These are phyloP conservation scores for Gossypium davidsonii DNA, from an alignment of 441 rosid genomes.

Conservation along the genomic window DNA sequence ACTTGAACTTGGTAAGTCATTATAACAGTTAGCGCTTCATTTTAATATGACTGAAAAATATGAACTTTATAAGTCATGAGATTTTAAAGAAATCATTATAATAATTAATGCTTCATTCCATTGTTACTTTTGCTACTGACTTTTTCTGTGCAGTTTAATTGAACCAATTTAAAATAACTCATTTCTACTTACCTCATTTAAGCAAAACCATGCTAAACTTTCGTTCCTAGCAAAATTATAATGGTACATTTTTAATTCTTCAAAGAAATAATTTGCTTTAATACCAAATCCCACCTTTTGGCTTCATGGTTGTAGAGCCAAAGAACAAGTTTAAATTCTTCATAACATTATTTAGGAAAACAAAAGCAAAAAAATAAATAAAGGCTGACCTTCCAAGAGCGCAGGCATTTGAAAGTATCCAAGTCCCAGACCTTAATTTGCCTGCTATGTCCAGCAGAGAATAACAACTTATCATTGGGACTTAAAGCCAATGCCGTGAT, in stretches of 20 bases:
- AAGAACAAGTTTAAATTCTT: neutral
- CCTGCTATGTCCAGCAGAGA: conserved; percentile 82
- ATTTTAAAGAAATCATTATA: neutral
- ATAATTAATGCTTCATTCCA: neutral
- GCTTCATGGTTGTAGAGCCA: neutral
- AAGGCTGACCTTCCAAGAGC: conserved; percentile 70
- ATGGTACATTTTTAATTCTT: neutral
- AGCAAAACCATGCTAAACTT: neutral
- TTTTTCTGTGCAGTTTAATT: neutral
- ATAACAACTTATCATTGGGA: conserved; percentile 70
- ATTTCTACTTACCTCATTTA: neutral
- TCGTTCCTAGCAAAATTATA: neutral
- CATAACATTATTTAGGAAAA: neutral
- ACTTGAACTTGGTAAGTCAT: neutral
- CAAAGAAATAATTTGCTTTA: neutral
- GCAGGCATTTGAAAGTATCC: conserved; percentile 61
- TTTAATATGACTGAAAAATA: neutral
- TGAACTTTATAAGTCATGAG: neutral
- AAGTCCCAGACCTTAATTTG: conserved; percentile 90
- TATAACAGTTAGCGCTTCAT: neutral
- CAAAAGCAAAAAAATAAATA: neutral
- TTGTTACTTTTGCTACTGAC: neutral
- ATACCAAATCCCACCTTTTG: neutral
- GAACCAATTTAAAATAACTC: neutral
- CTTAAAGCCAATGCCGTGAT: conserved; percentile 75